Conservation (phyloP, 2,329 filamentous ascomycete species). For the Thielaviopsis musarum region DNA sequence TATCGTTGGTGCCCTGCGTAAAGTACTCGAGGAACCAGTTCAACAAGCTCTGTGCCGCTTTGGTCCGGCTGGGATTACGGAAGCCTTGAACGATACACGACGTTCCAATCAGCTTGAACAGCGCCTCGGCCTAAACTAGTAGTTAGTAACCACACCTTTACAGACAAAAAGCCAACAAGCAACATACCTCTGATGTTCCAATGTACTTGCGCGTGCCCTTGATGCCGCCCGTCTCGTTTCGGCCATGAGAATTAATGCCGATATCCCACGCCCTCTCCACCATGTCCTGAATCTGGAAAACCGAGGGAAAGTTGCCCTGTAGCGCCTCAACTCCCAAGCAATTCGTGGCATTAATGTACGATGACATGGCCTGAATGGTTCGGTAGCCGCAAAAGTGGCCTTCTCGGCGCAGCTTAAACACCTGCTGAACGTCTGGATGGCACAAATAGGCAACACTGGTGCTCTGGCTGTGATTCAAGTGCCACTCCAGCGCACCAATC, state of each 20-base stretch:
- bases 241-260: conserved; percentile 59
- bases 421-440: conserved; percentile 55
- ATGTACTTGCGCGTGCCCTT: conserved; percentile 87
- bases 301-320: conserved; percentile 45
- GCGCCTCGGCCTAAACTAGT: conserved; percentile 49
- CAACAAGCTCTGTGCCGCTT: conserved; percentile 2
- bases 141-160: background rate
- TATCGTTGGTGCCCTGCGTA: conserved; percentile 30
- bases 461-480: conserved; percentile 16
- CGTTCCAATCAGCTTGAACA: conserved; percentile 55
- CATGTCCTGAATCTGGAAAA: conserved; percentile 67
- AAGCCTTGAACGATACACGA: conserved; percentile 27
- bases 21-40: conserved; percentile 60
- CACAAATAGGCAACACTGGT: conserved; percentile 66
- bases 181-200: conserved; percentile 67
- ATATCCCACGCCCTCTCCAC: conserved; percentile 82
- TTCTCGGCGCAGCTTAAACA: conserved; percentile 68
- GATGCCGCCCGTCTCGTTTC: conserved; percentile 73
- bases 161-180: background rate
- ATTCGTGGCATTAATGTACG: conserved; percentile 50
- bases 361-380: conserved; percentile 83
- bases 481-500: background rate
- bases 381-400: conserved; percentile 88
- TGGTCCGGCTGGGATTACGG: background rate
- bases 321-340: conserved; percentile 44